Base-by-base conservation (phyloP, 495 filamentous ascomycete species). In the Bombardia bombarda region DNA sequence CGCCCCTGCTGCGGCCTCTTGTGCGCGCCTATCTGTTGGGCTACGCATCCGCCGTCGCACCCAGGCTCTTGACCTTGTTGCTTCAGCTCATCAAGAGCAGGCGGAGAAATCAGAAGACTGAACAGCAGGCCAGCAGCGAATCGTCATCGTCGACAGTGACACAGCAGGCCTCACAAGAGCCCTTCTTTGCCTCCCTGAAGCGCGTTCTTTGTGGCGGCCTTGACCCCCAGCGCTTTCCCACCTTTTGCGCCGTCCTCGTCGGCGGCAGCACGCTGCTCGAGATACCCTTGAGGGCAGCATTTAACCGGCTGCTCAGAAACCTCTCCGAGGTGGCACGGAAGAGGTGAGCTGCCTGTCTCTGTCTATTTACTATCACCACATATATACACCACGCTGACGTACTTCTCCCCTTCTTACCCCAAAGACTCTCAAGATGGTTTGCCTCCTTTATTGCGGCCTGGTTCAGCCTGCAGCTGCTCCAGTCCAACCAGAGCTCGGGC, bases 261-360 rank as follows among this genome's bases (percentile, higher is more conserved):
- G 87, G 86, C 26, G 84, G 86, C 22, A 86, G 82, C 46, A 86
- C 83, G 13, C 50, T 89, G 35, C 62, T 92, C n/a, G 80, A 83
- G 63, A 43, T 57, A n/a, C 62, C 63, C 0, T 19, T 68, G 16
- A 40, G 36, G 22, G 44, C 31, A 13, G 25, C 58, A 24, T 42
- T 70, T 19, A 40, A 51, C 33, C 46, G 40, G 17, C 40, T 56
- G 10, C 40, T 44, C 28, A 38, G 34, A 19, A 53, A 37, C 13
- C 31, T 61, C 30, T 60, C 66, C 14, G 44, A 53, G 3, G 32
- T 59, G 8, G 42, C 58, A 14, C 56, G 63, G 4, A 43, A 38
- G 30, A 61, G 66, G 66, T 63, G 47, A 50, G 47, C 13, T 28
- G n/a, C 28, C 20, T 22, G 8, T 23, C n/a, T 5, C n/a, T 17